Conservation (phyloP, 176 grass and related monocot species). For the Dendrocalamus sinicus region DNA sequence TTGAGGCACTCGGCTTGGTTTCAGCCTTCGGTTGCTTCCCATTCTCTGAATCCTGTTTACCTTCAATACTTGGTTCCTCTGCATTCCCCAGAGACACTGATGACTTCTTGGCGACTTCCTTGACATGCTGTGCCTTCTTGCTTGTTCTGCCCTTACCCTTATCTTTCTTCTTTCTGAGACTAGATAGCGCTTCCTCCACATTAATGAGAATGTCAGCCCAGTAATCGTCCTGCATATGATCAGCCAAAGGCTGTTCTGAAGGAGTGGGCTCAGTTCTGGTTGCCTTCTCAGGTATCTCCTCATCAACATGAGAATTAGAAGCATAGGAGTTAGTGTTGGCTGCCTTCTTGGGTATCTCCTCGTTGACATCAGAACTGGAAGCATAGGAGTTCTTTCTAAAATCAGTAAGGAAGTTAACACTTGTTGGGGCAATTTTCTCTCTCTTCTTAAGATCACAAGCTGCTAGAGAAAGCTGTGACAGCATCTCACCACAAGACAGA, state of each 20-base stretch:
- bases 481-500: conserved; percentile 62
- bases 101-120: conserved; percentile 15
- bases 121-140: conserved; percentile 36
- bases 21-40: conserved; percentile 19
- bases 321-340: not conserved
- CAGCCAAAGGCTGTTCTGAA: conserved; percentile 35
- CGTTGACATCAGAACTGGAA: conserved; percentile 48
- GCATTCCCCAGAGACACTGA: conserved; percentile 7
- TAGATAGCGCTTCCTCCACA: conserved; percentile 56
- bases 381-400: conserved; percentile 41
- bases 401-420: conserved; percentile 61
- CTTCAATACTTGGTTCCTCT: conserved; percentile 36
- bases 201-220: conserved; percentile 72
- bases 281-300: conserved; percentile 38
- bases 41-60: conserved; percentile 3
- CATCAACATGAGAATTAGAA: conserved; percentile 15
- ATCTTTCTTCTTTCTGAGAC: conserved; percentile 55
- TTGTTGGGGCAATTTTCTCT: conserved; percentile 47
- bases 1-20: not conserved
- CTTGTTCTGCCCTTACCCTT: conserved; percentile 43
- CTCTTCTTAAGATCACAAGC: conserved; percentile 52
- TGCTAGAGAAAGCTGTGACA: conserved; percentile 60
- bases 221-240: conserved; percentile 65
- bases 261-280: conserved; percentile 28
- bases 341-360: conserved; percentile 35